Evolutionary conservation across 768 basidiomycete genomes (phyloP), one percentile per base, ranked within the genome.

Genomic region (Lyophyllum semitale): DNA sequence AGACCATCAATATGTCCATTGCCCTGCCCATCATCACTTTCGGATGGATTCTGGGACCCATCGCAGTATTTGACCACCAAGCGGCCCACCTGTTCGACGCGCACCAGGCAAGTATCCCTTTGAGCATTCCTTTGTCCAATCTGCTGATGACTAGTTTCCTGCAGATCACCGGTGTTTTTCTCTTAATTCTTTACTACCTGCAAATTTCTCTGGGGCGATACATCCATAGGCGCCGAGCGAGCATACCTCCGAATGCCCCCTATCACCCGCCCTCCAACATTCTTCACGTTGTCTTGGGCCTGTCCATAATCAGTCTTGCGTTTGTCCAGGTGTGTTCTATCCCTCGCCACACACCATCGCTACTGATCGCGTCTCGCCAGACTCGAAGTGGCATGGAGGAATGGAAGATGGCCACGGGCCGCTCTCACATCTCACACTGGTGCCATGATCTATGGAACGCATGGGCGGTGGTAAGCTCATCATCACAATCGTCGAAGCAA

Each of bases 231-330:
- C 69, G 72, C 46, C 72, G 71, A 55, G 61, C 68, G 41, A 69
- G 65, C 26, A 65, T 62, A 27, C 54, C 63, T 11, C 67, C 69
- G 22, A 61, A 67, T 44, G 63, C 65, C 18, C 55, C 59, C 9
- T 67, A 68, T 17, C 84, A 82, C 48, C 85, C 82, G 20, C 77
- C 78, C 15, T 71, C 72, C 1, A 87, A 88, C 63, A 74, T 84
- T 57, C 42, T 81, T 8, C 88, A 89, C 59, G 79, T 83, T 40
- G 59, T 70, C 8, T 60, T 84, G 0, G 88, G 87, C 0, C 57
- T 87, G 26, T 61, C 66, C 1, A 72, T 81, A 50, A 73, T 88
- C 50, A 69, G 63, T 3, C 60, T 83, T 3, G 77, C 85, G 11
- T 81, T 83, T 64, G 75, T 74, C 60, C 80, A 84, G 73, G 83